These are phyloP conservation scores for Trifolium dubium DNA, from an alignment of 306 rosid species.

Conservation along the genomic window DNA sequence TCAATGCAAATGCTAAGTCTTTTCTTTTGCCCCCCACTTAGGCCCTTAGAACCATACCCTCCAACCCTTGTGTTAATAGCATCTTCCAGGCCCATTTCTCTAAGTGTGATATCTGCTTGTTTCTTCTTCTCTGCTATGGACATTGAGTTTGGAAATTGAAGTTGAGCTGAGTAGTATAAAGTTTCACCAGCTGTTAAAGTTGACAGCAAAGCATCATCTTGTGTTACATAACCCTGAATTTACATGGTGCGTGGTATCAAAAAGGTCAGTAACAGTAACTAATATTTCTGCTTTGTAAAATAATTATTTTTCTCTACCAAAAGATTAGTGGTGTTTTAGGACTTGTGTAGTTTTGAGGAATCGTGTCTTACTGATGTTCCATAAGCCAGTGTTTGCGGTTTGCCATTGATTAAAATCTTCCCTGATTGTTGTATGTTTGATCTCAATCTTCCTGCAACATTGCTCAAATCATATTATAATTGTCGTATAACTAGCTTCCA, in stretches of 20 bases:
- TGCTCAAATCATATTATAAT: conserved; percentile 14
- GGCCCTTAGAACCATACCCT: conserved; percentile 63
- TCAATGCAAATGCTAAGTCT: conserved; percentile 78
- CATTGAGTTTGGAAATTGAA: conserved; percentile 70
- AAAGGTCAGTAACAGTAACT: neutral
- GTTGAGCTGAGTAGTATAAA: conserved; percentile 67
- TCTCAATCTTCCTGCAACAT: conserved; percentile 54
- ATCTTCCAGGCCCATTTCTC: conserved; percentile 73
- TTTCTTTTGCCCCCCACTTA: conserved; percentile 76
- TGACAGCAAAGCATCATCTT: conserved; percentile 37
- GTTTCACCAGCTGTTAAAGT: conserved; percentile 55
- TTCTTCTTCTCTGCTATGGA: conserved; percentile 59
- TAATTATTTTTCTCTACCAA: neutral
- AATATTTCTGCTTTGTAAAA: neutral
- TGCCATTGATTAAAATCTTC: conserved; percentile 64
- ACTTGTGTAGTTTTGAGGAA: neutral
- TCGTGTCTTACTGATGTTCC: conserved; percentile 63
- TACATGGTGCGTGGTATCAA: conserved; percentile 13
- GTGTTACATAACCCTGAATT: conserved; percentile 46
- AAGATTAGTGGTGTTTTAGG: neutral
- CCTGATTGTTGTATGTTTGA: conserved; percentile 55
- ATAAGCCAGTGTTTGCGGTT: conserved; percentile 56
- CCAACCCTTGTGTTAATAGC: conserved; percentile 68
- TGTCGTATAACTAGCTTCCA: neutral
- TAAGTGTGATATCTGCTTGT: conserved; percentile 63